phyloP scores from a whole-genome alignment of 2,329 filamentous ascomycete species.

The Neophaeococcomyces aloes region DNA sequence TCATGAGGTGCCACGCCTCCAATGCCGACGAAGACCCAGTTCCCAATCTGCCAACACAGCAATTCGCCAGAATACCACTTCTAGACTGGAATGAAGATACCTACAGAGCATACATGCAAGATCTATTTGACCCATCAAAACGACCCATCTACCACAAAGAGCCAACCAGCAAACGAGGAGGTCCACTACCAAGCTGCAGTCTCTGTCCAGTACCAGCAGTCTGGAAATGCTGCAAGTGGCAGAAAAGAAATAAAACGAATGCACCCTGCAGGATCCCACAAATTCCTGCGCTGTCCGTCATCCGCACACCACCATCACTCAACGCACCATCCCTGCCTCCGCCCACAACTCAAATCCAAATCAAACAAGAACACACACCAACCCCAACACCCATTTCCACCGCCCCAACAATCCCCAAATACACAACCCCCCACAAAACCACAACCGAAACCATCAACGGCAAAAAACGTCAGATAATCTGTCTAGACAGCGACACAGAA shows the following conservation, averaged over 20 bases:
- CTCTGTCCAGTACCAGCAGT: conserved; percentile 14
- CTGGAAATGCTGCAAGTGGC: conserved; percentile 15
- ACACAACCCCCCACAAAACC: neutral
- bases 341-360: neutral
- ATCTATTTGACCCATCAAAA: conserved; percentile 2
- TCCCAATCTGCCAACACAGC: neutral
- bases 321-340: neutral
- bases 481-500: neutral
- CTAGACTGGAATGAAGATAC: neutral
- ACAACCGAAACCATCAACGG: neutral
- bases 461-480: neutral
- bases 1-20: conserved; percentile 16
- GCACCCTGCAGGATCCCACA: conserved; percentile 4
- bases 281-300: neutral
- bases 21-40: neutral
- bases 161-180: neutral
- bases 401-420: neutral
- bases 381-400: too few species aligned
- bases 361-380: too few species aligned
- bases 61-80: neutral
- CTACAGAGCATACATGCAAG: conserved; percentile 5
- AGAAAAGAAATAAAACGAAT: conserved; percentile 10
- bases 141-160: neutral
- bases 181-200: conserved; percentile 12
- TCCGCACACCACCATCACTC: neutral